A percentile compares a stretch with the other conserved stretches of the same genome.
phyloP scores from a whole-genome alignment of 2,329 filamentous ascomycete species.

The Zopfia rhizophila region DNA sequence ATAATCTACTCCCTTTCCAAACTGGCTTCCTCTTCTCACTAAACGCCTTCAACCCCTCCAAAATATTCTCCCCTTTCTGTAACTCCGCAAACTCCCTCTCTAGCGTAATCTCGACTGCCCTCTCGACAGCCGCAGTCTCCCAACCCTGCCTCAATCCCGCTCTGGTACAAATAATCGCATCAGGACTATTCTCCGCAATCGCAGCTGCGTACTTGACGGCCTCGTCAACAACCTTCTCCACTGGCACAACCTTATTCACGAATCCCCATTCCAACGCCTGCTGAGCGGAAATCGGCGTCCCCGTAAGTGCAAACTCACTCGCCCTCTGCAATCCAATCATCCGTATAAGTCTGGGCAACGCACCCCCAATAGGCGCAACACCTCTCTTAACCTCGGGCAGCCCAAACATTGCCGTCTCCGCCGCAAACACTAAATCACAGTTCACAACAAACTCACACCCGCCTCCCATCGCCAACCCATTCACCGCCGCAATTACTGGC shows the following conservation, averaged over 20 bases:
- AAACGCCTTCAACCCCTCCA: slow-evolving; percentile 29
- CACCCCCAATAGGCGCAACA: slow-evolving; percentile 61
- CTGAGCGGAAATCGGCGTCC: slow-evolving; percentile 51
- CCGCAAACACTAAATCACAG: slow-evolving; percentile 63
- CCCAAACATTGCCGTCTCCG: slow-evolving; percentile 58
- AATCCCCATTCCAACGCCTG: slow-evolving; percentile 51
- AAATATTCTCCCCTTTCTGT: slow-evolving; percentile 57
- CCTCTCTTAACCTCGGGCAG: slow-evolving; percentile 62
- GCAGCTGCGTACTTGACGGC: slow-evolving; percentile 30
- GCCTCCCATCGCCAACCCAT: slow-evolving; percentile 62
- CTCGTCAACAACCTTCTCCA: slow-evolving; percentile 27
- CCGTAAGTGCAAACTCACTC: slow-evolving; percentile 58
- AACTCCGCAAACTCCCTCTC: slow-evolving; percentile 50
- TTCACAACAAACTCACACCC: slow-evolving; percentile 64
- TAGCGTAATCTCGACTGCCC: slow-evolving; percentile 43
- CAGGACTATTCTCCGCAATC: slow-evolving; percentile 34
- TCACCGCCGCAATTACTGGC: slow-evolving; percentile 49
- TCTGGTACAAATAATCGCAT: slow-evolving; percentile 29
- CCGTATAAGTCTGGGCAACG: slow-evolving; percentile 58
- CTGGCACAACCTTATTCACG: slow-evolving; percentile 44
- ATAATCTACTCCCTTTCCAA: slow-evolving; percentile 25
- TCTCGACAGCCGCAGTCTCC: slow-evolving; percentile 36
- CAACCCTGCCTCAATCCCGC: slow-evolving; percentile 31
- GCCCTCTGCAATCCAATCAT: slow-evolving; percentile 57
- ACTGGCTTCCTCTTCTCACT: slow-evolving; percentile 29